Percentiles rank a stretch among this genome's conserved stretches.
Conservation (phyloP, 352 stramenopile species). For the Pythium insidiosum region DNA sequence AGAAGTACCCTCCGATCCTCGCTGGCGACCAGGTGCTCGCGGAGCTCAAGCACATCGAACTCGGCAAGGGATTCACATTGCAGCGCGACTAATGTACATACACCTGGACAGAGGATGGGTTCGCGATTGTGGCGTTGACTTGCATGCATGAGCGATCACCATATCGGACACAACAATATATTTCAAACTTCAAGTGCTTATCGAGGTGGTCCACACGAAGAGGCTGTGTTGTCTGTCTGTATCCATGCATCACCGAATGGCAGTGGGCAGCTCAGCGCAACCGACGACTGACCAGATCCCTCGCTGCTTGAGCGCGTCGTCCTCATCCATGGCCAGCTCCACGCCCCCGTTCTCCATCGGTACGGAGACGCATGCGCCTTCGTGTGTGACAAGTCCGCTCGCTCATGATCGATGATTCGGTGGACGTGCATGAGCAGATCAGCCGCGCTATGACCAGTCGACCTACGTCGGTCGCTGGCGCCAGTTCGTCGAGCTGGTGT, state of each 20-base stretch:
- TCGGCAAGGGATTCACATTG: slow-evolving; percentile 65
- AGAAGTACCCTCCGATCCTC: slow-evolving; percentile 77
- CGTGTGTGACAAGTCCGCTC: too few species aligned
- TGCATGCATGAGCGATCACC: too few species aligned
- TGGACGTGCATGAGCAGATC: slow-evolving; percentile 25
- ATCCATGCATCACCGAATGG: too few species aligned
- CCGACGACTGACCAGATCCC: neutral
- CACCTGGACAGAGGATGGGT: too few species aligned
- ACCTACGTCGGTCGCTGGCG: slow-evolving; percentile 81
- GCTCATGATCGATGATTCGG: too few species aligned
- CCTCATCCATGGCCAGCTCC: slow-evolving; percentile 9
- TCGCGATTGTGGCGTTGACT: neutral
- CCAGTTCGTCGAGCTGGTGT: slow-evolving; percentile 81
- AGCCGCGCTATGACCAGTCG: slow-evolving; percentile 76
- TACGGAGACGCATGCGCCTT: neutral
- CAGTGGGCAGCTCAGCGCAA: too few species aligned
- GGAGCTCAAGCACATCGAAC: slow-evolving; percentile 83
- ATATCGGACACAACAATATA: neutral
- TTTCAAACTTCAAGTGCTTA: slow-evolving; percentile 7
- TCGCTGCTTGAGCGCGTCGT: too few species aligned
- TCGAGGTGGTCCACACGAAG: too few species aligned
- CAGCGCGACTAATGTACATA: slow-evolving; percentile 65
- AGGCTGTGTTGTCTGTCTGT: too few species aligned
- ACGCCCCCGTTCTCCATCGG: slow-evolving; percentile 33
- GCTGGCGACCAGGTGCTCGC: slow-evolving; percentile 82